Evolutionary conservation across 139 green algal species (phyloP), one percentile per base, ranked within the genome.

Genomic region (Closterium sp.): DNA sequence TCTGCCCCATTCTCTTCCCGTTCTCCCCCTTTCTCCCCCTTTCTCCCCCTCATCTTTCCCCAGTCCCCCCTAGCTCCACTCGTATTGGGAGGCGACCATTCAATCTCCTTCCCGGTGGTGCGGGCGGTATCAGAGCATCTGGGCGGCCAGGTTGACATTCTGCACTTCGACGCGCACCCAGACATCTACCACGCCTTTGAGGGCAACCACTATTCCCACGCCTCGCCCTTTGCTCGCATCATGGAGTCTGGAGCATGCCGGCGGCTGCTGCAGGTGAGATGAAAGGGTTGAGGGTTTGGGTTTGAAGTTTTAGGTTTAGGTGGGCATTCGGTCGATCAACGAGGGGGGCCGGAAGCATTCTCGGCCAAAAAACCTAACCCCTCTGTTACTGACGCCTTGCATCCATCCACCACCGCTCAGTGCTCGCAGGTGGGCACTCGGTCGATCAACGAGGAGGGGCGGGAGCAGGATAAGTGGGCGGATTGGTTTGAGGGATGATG

Each of bases 101-200:
- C 92, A 19, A 93, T 94, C 1, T 70, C 92, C 6, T 94, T 85
- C 21, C 92, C 92, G 2, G 28, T 24, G 1, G 89, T 94, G 34
- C 90, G 92, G 2, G 92, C 42, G 9, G 92, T 94, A 24, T 32
- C 50, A 22, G 92, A 94, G 85, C 31, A 85, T 9, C 89, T 93
- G 86, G 92, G 92, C 22, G 89, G 89, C 1, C 92, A 89, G 2
- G 90, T 94, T 0, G 92, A 94, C 89, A 94, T 94, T 21, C 70
- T 94, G 1, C 92, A 94, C 89, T 88, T 94, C 31, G 92, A 94
- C 70, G 92, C 92, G 1, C 92, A 94, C 70, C 92, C 92, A 11
- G 92, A 94, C 70, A 92, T 93, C 79, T 94, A 94, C 87, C 90
- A 93, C 31, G n/a, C 28, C 9, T 93, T 94, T 50, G 92, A 94